Evolutionary conservation across 495 filamentous ascomycete species (phyloP).

Genomic region (Neurospora sp.): DNA sequence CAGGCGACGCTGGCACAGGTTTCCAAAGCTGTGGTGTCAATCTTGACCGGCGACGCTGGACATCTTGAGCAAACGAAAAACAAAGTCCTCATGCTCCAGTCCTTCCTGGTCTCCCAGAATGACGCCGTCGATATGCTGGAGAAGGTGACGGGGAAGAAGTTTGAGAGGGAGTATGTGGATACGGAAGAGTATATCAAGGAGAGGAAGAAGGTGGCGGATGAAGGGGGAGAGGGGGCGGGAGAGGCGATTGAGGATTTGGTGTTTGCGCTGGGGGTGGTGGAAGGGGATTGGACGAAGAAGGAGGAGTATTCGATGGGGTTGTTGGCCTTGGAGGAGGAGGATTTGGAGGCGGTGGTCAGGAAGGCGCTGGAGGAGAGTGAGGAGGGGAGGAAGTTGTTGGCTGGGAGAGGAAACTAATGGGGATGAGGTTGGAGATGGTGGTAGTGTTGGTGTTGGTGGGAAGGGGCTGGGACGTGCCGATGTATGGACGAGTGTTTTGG

Average conservation of each 20-base stretch:
- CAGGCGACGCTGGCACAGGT: constrained; percentile 27
- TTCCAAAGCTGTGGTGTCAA: constrained; percentile 25
- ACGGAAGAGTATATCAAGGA: constrained; percentile 9
- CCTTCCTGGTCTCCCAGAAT: constrained; percentile 33
- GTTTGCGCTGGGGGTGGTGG: constrained; percentile 18
- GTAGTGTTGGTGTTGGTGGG: background rate
- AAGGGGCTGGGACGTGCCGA: background rate
- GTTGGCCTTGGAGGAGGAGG: constrained; percentile 18
- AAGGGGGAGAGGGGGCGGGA: constrained; percentile 5
- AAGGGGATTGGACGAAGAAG: constrained; percentile 18
- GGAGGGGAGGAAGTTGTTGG: background rate
- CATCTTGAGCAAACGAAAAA: constrained; percentile 30
- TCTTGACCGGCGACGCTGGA: constrained; percentile 21
- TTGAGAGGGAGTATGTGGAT: constrained; percentile 2
- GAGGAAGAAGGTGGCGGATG: constrained; percentile 9
- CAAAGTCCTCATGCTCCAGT: constrained; percentile 30
- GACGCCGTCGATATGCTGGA: constrained; percentile 34
- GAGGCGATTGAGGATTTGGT: constrained; percentile 19
- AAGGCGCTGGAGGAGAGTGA: constrained; percentile 1
- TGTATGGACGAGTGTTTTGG: background rate
- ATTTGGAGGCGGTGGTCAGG: constrained; percentile 17
- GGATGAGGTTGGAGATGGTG: background rate
- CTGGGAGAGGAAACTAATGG: background rate
- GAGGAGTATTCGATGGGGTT: constrained; percentile 18
- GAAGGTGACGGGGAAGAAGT: constrained; percentile 25